A percentile compares a stretch with the other conserved stretches of the same genome.
Evolutionary conservation across 208 protist genomes (phyloP).

Genomic region (Crithidia acanthocephali): DNA sequence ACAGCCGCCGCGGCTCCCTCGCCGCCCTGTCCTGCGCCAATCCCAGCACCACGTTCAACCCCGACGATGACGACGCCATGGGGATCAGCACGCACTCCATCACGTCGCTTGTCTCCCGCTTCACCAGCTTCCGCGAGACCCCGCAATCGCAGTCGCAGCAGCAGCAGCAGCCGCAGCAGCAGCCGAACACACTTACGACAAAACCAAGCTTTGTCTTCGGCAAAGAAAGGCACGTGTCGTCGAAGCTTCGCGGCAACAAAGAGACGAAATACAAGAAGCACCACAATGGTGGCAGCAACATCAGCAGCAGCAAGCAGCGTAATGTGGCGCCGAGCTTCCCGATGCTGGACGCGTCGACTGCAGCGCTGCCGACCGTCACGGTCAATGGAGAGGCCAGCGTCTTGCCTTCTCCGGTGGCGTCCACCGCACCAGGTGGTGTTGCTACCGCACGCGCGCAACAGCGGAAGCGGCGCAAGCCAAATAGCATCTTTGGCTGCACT

Average conservation of each 20-base stretch:
- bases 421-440: not conserved
- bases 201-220: not conserved
- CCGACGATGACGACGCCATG: conserved; percentile 2
- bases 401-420: not conserved
- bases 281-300: not conserved
- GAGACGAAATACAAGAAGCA: not conserved
- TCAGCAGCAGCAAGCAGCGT: not conserved
- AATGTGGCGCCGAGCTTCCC: conserved; percentile 2
- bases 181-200: not conserved
- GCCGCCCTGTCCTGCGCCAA: not conserved
- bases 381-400: not conserved
- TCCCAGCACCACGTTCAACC: not conserved
- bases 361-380: not conserved
- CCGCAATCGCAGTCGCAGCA: not conserved
- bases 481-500: not conserved
- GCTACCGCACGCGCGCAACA: not conserved
- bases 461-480: not conserved
- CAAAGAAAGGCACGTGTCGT: not conserved
- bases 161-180: not conserved
- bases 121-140: not conserved
- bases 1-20: conserved; percentile 19
- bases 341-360: not conserved
- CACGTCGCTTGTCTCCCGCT: not conserved
- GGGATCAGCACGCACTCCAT: conserved; percentile 8
- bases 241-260: not conserved